phyloP scores from a whole-genome alignment of 805 yeast genomes.

The baker's yeast (Saccharomyces cerevisiae) region DNA sequence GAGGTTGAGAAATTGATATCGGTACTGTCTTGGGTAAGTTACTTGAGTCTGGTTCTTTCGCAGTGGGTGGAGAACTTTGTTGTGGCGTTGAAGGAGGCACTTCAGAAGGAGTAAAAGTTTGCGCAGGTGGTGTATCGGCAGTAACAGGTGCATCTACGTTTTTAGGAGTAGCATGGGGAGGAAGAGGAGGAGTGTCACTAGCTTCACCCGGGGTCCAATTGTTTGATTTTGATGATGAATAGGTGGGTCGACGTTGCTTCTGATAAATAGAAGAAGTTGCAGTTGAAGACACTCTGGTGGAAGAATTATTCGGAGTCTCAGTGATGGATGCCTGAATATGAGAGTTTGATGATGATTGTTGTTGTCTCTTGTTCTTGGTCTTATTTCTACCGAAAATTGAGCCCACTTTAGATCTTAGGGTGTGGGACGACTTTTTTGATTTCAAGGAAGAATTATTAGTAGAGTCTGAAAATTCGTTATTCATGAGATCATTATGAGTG shows the following conservation, averaged over 20 bases:
- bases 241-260: background rate
- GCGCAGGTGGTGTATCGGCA: constrained; percentile 10
- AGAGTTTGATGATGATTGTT: constrained; percentile 1
- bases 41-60: background rate
- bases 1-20: constrained; percentile 29
- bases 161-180: constrained; percentile 1
- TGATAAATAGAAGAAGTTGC: background rate
- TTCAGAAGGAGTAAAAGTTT: background rate
- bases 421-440: constrained; percentile 29
- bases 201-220: background rate
- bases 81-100: background rate
- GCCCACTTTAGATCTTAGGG: constrained; percentile 63
- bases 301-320: constrained; percentile 2
- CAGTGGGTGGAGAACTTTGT: background rate
- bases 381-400: constrained; percentile 64
- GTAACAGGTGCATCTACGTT: constrained; percentile 8
- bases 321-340: constrained; percentile 4
- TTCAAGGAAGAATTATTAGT: constrained; percentile 25
- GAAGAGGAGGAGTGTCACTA: background rate
- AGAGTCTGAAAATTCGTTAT: constrained; percentile 26
- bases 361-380: constrained; percentile 29
- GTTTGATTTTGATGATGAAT: background rate
- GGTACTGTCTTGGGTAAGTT: constrained; percentile 4
- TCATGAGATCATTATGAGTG: constrained; percentile 27
- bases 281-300: background rate